phyloP scores from a whole-genome alignment of 176 grass and related monocot species.

The Phragmites australis region DNA sequence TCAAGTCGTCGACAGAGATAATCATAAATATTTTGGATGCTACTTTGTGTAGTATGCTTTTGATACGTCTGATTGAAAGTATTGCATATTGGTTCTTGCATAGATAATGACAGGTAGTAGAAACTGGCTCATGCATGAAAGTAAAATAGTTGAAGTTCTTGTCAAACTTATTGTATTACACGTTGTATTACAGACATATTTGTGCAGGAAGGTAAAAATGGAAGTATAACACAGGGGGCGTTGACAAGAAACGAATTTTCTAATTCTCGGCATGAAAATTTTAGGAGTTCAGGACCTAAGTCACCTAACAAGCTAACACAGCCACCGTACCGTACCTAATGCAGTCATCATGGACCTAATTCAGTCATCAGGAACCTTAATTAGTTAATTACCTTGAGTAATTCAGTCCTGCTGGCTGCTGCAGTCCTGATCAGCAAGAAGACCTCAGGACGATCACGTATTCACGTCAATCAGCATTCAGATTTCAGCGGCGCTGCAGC shows the following conservation, averaged over 20 bases:
- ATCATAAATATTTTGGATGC: neutral
- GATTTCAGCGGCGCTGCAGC: no score
- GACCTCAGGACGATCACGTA: no score
- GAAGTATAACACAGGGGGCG: constrained; percentile 47
- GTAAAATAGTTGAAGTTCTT: neutral
- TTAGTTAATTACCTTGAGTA: no score
- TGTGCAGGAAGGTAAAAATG: constrained; percentile 78
- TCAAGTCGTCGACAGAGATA: no score
- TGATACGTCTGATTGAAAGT: constrained; percentile 8
- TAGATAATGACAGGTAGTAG: neutral
- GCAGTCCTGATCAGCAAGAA: no score
- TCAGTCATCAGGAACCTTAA: no score
- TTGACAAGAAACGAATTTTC: constrained; percentile 66
- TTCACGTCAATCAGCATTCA: no score
- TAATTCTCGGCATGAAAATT: constrained; percentile 66
- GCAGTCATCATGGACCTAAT: no score
- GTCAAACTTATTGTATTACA: neutral
- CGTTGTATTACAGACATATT: constrained; percentile 55
- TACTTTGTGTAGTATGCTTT: constrained; percentile 15
- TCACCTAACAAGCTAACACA: no score
- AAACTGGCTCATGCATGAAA: constrained; percentile 5
- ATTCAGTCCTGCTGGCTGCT: no score
- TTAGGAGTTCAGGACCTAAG: constrained; percentile 28
- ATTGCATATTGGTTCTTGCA: neutral
- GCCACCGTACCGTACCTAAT: no score